Conservation (phyloP, 2,329 filamentous ascomycete species). For the Fusarium virguliforme region DNA sequence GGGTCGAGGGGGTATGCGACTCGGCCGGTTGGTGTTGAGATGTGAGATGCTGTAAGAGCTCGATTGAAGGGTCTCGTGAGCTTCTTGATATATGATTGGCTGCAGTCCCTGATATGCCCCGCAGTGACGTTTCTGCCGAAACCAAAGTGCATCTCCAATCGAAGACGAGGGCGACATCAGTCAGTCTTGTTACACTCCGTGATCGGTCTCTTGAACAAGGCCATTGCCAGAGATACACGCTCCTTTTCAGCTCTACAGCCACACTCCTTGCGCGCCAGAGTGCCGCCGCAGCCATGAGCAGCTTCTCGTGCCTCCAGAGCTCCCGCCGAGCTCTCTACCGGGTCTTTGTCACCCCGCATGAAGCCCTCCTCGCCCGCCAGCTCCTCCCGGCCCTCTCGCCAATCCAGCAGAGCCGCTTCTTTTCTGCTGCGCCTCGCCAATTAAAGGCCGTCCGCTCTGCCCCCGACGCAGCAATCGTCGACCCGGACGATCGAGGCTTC, state of each 20-base stretch:
- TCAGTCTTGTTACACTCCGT: slow-evolving; percentile 28
- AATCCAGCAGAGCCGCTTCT: slow-evolving; percentile 38
- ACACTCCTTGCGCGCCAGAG: slow-evolving; percentile 6
- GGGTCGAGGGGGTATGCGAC: slow-evolving; percentile 10
- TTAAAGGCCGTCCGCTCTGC: slow-evolving; percentile 16
- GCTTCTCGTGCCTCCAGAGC: slow-evolving; percentile 60
- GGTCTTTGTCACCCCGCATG: slow-evolving; percentile 61
- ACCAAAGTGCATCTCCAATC: slow-evolving; percentile 34
- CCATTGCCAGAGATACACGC: slow-evolving; percentile 33
- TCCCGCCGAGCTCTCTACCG: slow-evolving; percentile 64
- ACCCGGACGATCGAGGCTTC: slow-evolving; percentile 45
- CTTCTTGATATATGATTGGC: slow-evolving; percentile 39
- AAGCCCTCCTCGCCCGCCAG: slow-evolving; percentile 48
- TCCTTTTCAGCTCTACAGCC: slow-evolving; percentile 9
- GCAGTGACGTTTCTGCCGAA: slow-evolving; percentile 50
- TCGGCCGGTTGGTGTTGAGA: slow-evolving; percentile 29
- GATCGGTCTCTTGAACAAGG: slow-evolving; percentile 26
- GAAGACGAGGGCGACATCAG: slow-evolving; percentile 29
- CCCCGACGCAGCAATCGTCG: slow-evolving; percentile 5
- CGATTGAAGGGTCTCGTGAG: slow-evolving; percentile 27
- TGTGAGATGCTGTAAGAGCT: slow-evolving; percentile 7
- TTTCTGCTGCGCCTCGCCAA: slow-evolving; percentile 31
- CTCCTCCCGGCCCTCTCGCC: slow-evolving; percentile 31
- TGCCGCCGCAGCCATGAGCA: slow-evolving; percentile 56
- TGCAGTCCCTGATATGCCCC: slow-evolving; percentile 17